These are phyloP conservation scores for Neofusicoccum ribis DNA, from an alignment of 2,329 filamentous ascomycete species.

Conservation along the genomic window DNA sequence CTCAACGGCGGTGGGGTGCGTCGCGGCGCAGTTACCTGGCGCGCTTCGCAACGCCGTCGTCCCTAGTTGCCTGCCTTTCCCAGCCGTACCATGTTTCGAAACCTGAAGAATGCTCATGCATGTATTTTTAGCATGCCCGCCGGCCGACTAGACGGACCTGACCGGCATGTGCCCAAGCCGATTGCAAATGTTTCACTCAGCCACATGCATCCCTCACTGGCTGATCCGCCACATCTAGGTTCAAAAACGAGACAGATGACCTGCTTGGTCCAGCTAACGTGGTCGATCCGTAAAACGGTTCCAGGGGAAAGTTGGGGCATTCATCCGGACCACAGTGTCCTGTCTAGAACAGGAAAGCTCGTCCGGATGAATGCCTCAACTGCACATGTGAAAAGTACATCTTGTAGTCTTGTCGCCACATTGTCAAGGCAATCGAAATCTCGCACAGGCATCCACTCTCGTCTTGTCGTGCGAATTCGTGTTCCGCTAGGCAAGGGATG, in stretches of 20 bases:
- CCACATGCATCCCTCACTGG: background rate
- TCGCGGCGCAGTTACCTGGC: background rate
- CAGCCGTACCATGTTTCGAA: constrained; percentile 2
- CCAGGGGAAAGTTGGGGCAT: no score
- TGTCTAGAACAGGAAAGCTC: no score
- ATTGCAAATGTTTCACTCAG: constrained; percentile 8
- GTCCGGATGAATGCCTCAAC: background rate
- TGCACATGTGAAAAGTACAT: background rate
- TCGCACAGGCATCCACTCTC: no score
- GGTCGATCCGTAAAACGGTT: no score
- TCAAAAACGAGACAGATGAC: no score
- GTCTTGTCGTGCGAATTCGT: no score
- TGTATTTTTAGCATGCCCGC: constrained; percentile 14
- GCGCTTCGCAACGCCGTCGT: background rate
- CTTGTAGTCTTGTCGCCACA: no score
- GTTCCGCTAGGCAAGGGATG: no score
- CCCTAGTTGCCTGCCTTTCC: background rate
- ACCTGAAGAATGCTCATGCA: constrained; percentile 9
- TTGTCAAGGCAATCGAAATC: background rate
- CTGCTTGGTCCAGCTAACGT: no score
- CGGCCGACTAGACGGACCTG: background rate
- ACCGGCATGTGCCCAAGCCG: background rate
- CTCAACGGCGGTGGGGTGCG: background rate
- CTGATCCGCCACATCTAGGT: background rate
- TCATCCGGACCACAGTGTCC: background rate